Evolutionary conservation across 2,329 filamentous ascomycete genomes (phyloP), one percentile per base, ranked within the genome.

Genomic region (Dryadomyces quercus-mongolicae): DNA sequence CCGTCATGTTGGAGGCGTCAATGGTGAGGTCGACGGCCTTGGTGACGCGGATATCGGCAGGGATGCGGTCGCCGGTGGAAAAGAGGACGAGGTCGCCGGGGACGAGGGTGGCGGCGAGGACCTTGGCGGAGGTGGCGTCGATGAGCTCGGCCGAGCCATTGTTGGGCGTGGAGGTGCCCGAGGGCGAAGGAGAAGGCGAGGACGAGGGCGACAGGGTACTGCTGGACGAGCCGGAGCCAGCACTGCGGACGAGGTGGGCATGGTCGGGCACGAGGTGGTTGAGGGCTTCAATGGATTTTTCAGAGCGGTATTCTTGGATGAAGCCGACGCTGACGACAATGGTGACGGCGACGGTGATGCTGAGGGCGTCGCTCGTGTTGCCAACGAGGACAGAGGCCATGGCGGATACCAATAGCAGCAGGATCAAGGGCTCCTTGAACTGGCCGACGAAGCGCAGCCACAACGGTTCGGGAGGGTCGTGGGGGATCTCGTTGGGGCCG

Each of bases 281-380:
- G 61, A 98, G 74, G 20, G 93, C 93, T 69, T 98, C 93, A 60
- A 98, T 82, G 2, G 92, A 97, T 70, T 98, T 94, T 67, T 98
- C 93, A 8, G 93, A 97, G 56, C 93, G 80, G 68, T 98, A 98
- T 70, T 98, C 93, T 67, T 98, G 93, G 52, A 97, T 82, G 62
- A 98, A 98, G 2, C 92, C 93, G 45, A 98, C 93, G 0, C 86
- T 86, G 22, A 98, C 91, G 6, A 98, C 93, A 62, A 98, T 98
- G 25, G 91, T 95, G 21, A 98, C 93, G 2, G 93, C 93, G 36
- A 95, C 84, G 0, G 92, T 87, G 64, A 98, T 98, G 68, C 92
- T 97, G 62, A 98, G 73, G 6, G 92, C 92, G 71, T 98, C 94
- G 63, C 97, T 92, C 65, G 85, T 83, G 65, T 98, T 98, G 52